Conservation (phyloP, 164 flowering plant species). For the Berberis thunbergii region DNA sequence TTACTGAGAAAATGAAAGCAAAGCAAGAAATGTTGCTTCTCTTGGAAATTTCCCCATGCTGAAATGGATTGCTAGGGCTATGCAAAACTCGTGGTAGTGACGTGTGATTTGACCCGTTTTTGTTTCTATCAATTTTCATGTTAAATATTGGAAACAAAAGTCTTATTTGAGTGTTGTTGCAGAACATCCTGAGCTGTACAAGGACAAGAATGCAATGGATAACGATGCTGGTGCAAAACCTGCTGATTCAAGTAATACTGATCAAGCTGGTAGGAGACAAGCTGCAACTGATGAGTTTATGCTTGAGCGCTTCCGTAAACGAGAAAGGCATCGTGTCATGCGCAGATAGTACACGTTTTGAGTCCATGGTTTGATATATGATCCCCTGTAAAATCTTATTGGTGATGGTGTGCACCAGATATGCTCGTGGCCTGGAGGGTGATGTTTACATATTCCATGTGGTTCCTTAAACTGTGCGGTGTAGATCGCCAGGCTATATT, state of each 20-base stretch:
- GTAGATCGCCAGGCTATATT: no score
- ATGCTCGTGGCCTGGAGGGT: no score
- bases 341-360: slow-evolving; percentile 40
- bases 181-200: slow-evolving; percentile 92
- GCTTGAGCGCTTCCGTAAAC: slow-evolving; percentile 87
- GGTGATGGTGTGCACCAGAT: no score
- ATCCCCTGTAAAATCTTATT: background rate
- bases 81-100: no score
- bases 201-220: slow-evolving; percentile 46
- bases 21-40: background rate
- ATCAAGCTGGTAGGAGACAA: slow-evolving; percentile 60
- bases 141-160: no score
- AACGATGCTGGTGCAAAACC: slow-evolving; percentile 34
- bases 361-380: background rate
- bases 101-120: no score
- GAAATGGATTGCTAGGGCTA: no score
- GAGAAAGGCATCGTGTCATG: slow-evolving; percentile 78
- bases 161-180: slow-evolving; percentile 14
- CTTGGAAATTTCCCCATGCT: background rate
- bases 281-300: slow-evolving; percentile 94
- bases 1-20: background rate
- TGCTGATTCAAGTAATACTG: slow-evolving; percentile 31
- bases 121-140: no score
- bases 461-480: no score
- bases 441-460: no score